Evolutionary conservation across 495 filamentous ascomycete genomes (phyloP).

Genomic region (Cercophora newfieldiana): DNA sequence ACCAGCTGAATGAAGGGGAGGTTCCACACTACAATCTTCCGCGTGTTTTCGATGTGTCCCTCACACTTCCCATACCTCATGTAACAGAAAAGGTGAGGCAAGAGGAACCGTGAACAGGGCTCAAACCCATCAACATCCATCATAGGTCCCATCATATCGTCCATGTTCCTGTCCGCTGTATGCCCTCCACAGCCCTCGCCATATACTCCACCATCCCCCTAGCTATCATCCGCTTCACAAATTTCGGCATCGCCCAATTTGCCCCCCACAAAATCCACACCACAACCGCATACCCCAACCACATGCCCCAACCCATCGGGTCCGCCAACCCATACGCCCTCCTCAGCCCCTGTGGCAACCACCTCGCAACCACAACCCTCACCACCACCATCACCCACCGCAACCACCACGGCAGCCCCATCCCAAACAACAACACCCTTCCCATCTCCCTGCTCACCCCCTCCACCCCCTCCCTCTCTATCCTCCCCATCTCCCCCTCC

Average conservation of each 20-base stretch:
- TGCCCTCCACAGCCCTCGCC: constrained; percentile 19
- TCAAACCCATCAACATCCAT: too few species aligned
- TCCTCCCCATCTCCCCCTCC: background rate
- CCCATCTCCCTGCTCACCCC: constrained; percentile 8
- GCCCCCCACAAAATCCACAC: background rate
- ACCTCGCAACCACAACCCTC: constrained; percentile 20
- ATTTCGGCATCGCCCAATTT: constrained; percentile 5
- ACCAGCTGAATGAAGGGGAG: too few species aligned
- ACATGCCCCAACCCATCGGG: constrained; percentile 14
- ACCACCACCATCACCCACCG: constrained; percentile 17
- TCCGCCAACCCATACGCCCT: constrained; percentile 17
- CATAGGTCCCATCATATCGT: constrained; percentile 17
- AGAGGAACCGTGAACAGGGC: too few species aligned
- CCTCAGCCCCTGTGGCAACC: constrained; percentile 10
- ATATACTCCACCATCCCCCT: constrained; percentile 18
- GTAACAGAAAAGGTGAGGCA: too few species aligned
- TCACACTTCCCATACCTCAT: too few species aligned
- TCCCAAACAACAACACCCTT: constrained; percentile 11
- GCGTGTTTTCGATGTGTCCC: too few species aligned
- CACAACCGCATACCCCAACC: constrained; percentile 9
- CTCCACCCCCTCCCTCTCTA: constrained; percentile 13
- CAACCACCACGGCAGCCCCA: constrained; percentile 22
- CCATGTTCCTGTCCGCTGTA: constrained; percentile 12
- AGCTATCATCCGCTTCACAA: background rate
- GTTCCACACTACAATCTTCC: too few species aligned